Evolutionary conservation across 352 stramenopile genomes (phyloP).

Genomic region (Pelagophyceae sp.): DNA sequence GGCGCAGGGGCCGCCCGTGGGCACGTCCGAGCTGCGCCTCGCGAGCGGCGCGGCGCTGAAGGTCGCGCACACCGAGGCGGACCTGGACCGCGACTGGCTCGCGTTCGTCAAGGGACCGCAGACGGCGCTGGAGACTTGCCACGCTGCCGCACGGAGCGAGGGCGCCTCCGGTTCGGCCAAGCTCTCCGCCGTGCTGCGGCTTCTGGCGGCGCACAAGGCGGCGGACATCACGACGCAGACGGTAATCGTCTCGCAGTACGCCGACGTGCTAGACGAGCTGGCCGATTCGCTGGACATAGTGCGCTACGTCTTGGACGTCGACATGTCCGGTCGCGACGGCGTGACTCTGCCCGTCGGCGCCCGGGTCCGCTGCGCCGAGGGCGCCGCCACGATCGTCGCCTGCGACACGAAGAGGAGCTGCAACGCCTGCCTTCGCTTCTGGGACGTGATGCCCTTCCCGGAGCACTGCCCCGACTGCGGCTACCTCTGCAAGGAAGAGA

Average conservation of each 20-base stretch:
- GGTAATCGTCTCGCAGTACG: neutral
- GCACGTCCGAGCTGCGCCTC: too few species aligned
- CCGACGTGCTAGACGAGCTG: neutral
- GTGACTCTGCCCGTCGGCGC: neutral
- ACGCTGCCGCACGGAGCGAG: neutral
- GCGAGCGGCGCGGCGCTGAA: too few species aligned
- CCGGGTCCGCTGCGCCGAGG: neutral
- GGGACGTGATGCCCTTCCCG: neutral
- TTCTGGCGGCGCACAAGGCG: too few species aligned
- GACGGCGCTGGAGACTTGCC: neutral
- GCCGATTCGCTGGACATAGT: neutral
- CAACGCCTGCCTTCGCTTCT: neutral
- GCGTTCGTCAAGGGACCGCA: neutral
- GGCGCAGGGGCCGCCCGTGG: neutral
- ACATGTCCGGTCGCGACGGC: neutral
- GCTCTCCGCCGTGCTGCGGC: neutral
- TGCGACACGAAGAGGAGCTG: neutral
- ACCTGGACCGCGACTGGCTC: neutral
- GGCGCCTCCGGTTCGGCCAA: neutral
- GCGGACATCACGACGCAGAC: neutral
- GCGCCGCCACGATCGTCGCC: neutral
- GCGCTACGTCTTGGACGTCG: neutral
- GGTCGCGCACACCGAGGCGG: too few species aligned
- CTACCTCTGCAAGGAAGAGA: neutral
- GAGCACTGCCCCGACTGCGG: neutral